Evolutionary conservation across 495 filamentous ascomycete genomes (phyloP).

Genomic region (Immersiella caudata): DNA sequence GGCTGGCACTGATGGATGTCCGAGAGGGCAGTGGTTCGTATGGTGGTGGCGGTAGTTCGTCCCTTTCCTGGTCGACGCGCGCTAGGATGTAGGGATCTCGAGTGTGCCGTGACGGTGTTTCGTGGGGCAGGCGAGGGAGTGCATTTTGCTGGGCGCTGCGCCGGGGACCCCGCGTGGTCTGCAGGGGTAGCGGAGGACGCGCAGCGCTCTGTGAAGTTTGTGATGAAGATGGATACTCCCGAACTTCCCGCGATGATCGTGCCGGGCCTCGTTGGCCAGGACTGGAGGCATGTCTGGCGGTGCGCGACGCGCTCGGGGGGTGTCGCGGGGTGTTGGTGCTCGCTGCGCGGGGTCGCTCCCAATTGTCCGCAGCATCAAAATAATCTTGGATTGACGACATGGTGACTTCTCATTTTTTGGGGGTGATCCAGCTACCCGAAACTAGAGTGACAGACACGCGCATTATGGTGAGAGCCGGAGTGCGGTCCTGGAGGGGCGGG

Average conservation of each 20-base stretch:
- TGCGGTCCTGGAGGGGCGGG: background rate
- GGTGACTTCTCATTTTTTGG: background rate
- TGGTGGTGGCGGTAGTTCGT: slow-evolving; percentile 1
- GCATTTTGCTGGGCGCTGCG: background rate
- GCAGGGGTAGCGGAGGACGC: background rate
- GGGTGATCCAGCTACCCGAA: background rate
- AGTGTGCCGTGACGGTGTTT: background rate
- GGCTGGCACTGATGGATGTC: background rate
- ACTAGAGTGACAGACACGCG: background rate
- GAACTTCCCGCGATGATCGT: background rate
- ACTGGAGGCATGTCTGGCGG: slow-evolving; percentile 1
- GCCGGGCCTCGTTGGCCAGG: background rate
- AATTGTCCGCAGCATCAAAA: background rate
- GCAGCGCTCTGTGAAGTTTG: background rate
- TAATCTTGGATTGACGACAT: slow-evolving; percentile 8
- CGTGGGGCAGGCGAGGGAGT: background rate
- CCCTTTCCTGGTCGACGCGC: background rate
- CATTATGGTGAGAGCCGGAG: background rate
- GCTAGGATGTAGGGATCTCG: background rate
- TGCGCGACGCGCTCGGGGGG: slow-evolving; percentile 5
- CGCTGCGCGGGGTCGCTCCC: slow-evolving; percentile 2
- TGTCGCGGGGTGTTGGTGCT: slow-evolving; percentile 2
- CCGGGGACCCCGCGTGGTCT: background rate
- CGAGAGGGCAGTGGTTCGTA: slow-evolving; percentile 2
- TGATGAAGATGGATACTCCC: background rate